Evolutionary conservation across 108 stramenopile species (phyloP), one percentile per base, ranked within the genome.

Genomic region (Cyclotella atomus): DNA sequence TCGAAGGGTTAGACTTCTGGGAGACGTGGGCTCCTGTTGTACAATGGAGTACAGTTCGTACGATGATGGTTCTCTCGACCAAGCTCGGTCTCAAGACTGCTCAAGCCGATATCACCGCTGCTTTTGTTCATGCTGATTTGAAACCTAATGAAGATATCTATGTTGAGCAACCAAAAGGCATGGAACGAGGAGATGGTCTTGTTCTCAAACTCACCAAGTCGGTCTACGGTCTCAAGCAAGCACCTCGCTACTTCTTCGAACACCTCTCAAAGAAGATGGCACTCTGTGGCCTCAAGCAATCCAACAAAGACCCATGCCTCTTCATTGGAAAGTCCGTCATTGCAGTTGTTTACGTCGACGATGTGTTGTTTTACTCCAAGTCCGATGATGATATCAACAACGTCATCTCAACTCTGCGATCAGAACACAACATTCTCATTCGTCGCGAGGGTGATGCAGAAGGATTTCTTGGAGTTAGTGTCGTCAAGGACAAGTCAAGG

Each of bases 81-180:
- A 16, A 20, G 4, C 49, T 50, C n/a, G 4, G n/a, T 50, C n/a
- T 50, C n/a, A 50, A 19, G 4, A n/a, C 19, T 20, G 4, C 34
- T 0, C 69, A 70, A 17, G 55, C 55, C 2, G 84, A 89, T 43
- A 85, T 76, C 16, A 63, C 59, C 0, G 67, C 67, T 41, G 38
- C 38, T 12, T 41, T 41, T 12, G 38, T 41, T 0, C 84, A 85
- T 35, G 84, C 84, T 16, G 20, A 20, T 4, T 15, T 84, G 0
- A 65, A 76, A 0, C 50, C 53, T 19, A 70, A 70, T 36, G 70
- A 68, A 29, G 32, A 71, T 28, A 59, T 85, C 25, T 70, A 85
- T 49, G 76, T 90, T 38, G 23, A 71, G n/a, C 66, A 82, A 46
- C 83, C 86, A 0, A 30, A 24, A 19, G 81, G 81, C 16, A 83